A percentile compares a stretch with the other conserved stretches of the same genome.
Evolutionary conservation across 2,329 filamentous ascomycete genomes (phyloP).

Genomic region (Nemania sp.): DNA sequence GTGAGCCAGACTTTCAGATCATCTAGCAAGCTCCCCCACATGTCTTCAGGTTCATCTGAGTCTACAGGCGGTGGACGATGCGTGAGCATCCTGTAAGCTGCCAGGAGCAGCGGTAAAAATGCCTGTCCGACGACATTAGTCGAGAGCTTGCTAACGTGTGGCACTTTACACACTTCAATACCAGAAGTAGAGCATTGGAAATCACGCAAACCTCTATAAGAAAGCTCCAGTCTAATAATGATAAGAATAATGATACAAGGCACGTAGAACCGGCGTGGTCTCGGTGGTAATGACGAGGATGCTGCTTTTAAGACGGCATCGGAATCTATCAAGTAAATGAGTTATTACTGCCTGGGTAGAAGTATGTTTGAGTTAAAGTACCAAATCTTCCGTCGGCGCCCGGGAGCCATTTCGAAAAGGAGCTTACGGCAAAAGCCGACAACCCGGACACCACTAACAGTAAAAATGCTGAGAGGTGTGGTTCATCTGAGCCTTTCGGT

Average conservation of each 20-base stretch:
- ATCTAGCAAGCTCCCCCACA: slow-evolving; percentile 50
- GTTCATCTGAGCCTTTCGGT: slow-evolving; percentile 46
- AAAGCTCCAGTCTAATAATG: slow-evolving; percentile 52
- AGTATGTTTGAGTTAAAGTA: slow-evolving; percentile 19
- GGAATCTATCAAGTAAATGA: slow-evolving; percentile 29
- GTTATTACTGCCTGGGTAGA: slow-evolving; percentile 6
- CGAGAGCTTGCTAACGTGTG: not conserved
- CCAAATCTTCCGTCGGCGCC: slow-evolving; percentile 53
- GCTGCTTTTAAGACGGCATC: slow-evolving; percentile 42
- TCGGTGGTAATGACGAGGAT: slow-evolving; percentile 45
- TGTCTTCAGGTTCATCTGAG: slow-evolving; percentile 50
- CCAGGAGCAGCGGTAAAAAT: slow-evolving; percentile 51
- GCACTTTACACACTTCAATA: slow-evolving; percentile 46
- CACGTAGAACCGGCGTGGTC: slow-evolving; percentile 52
- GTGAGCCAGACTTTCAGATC: slow-evolving; percentile 53
- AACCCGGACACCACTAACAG: slow-evolving; percentile 51
- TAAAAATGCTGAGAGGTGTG: slow-evolving; percentile 51
- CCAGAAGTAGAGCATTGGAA: slow-evolving; percentile 56
- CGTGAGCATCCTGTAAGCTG: slow-evolving; percentile 50
- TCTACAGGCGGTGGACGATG: slow-evolving; percentile 41
- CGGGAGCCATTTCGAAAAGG: slow-evolving; percentile 50
- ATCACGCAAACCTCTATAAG: slow-evolving; percentile 49
- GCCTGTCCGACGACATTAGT: slow-evolving; percentile 41
- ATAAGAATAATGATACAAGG: slow-evolving; percentile 49
- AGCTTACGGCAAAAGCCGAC: slow-evolving; percentile 47